A percentile compares a stretch with the other conserved stretches of the same genome.
phyloP scores from a whole-genome alignment of 345 rosid genomes.

The Draba incana region DNA sequence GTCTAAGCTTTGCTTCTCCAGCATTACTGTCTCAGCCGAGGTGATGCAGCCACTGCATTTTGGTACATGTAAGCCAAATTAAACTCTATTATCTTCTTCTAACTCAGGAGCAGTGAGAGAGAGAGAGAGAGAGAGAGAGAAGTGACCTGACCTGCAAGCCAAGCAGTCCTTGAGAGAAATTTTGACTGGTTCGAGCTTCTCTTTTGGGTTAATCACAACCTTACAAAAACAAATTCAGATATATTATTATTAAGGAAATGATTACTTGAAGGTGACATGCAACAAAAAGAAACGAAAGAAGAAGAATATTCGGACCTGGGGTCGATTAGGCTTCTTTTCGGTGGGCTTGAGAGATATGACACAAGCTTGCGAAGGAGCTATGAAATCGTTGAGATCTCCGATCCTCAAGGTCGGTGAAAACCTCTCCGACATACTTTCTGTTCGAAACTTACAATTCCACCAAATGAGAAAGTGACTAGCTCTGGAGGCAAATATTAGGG shows the following conservation, averaged over 20 bases:
- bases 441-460: not conserved
- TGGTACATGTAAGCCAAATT: not conserved
- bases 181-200: constrained; percentile 68
- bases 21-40: constrained; percentile 93
- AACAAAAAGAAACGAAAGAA: not conserved
- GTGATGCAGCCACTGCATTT: constrained; percentile 88
- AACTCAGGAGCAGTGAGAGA: constrained; percentile 7
- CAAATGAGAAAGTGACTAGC: not conserved
- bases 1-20: constrained; percentile 93
- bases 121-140: constrained; percentile 12
- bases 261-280: constrained; percentile 10
- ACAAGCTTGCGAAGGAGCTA: constrained; percentile 90
- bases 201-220: constrained; percentile 55
- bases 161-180: constrained; percentile 97
- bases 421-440: constrained; percentile 71
- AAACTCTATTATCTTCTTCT: not conserved
- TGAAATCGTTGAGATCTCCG: constrained; percentile 96
- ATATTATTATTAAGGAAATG: not conserved
- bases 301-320: constrained; percentile 48
- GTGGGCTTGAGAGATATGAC: constrained; percentile 67
- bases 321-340: constrained; percentile 49
- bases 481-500: constrained; percentile 6
- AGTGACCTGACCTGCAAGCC: constrained; percentile 75
- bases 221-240: constrained; percentile 36
- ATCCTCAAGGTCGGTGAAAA: constrained; percentile 83